Base-by-base conservation (phyloP, 2,329 filamentous ascomycete genomes). In the Ceratocystis albifundus region DNA sequence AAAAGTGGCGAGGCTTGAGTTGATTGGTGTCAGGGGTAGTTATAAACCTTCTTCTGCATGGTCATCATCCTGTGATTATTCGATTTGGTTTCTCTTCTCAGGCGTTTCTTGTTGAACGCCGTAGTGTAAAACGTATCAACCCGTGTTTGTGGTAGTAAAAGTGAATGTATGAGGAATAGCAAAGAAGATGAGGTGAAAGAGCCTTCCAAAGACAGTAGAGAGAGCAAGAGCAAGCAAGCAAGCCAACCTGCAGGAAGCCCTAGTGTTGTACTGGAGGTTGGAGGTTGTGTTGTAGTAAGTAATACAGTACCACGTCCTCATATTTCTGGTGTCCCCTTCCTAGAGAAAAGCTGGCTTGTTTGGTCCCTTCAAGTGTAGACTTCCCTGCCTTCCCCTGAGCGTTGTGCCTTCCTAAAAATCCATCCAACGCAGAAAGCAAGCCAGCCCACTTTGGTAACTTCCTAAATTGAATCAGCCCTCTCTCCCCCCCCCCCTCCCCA, bases 301-400 rank as follows among this genome's bases (percentile, higher is more conserved):
- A 53, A 53, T 53, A 53, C 48, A 4, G 48, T 53, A 28, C 48
- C 25, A 53, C 48, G 48, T 53, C 20, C 25, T 59, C 53, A 59
- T 59, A 59, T 59, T 59, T 59, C 25, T 59, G 53, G 53, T 59
- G 53, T 32, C 32, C 28, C 53, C 53, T 32, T 32, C 25, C 25
- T 30, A 59, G 25, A 32, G 28, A 32, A 30, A 59, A 59, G 53
- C 12, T 59, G 53, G 53, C 53, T 30, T 30, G n/a, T 59, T 59
- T 59, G 53, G 48, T 25, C 48, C 20, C 22, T 53, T 53, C 48
- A 53, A 53, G 48, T 25, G 48, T 15, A 53, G 28, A 10, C 45
- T 62, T 41, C 61, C 61, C 45, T 36, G 28, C n/a, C 44, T 62
- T 62, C 61, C 61, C 61, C 61, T 62, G 61, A 62, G 45, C 41